Percentiles rank a stretch among this genome's conserved stretches.
phyloP scores from a whole-genome alignment of 202 grass and related monocot genomes.

The Cymbopogon flexuosus region DNA sequence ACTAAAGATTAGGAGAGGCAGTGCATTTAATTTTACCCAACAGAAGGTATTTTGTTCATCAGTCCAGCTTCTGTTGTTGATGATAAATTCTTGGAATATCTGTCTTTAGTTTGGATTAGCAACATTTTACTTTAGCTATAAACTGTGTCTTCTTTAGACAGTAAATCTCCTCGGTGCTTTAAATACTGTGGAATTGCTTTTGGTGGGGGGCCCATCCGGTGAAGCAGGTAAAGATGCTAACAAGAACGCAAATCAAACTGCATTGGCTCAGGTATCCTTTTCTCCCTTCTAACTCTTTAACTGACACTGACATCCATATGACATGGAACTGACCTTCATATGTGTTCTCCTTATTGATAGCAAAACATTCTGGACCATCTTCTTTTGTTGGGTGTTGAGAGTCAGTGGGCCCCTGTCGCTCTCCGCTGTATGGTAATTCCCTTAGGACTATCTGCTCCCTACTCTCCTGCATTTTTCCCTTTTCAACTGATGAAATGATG shows the following conservation, averaged over 20 bases:
- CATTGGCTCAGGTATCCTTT: constrained; percentile 76
- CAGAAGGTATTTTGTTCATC: constrained; percentile 65
- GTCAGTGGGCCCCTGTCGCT: constrained; percentile 89
- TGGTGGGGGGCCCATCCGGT: constrained; percentile 50
- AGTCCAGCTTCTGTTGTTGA: constrained; percentile 16
- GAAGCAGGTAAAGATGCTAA: constrained; percentile 75
- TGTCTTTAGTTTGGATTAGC: constrained; percentile 18
- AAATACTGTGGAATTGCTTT: constrained; percentile 90
- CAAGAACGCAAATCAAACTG: constrained; percentile 87
- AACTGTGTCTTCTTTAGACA: constrained; percentile 71
- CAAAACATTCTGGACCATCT: constrained; percentile 94
- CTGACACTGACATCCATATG: not conserved
- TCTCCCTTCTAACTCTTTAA: constrained; percentile 20
- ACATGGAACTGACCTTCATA: constrained; percentile 35
- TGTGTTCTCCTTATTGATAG: constrained; percentile 47
- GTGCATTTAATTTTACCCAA: constrained; percentile 98
- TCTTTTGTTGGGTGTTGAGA: constrained; percentile 81
- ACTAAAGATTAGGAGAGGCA: constrained; percentile 93
- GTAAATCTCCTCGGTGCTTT: constrained; percentile 92
- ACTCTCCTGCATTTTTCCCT: constrained; percentile 8
- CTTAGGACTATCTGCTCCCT: constrained; percentile 8
- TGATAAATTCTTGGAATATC: constrained; percentile 18
- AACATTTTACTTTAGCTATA: constrained; percentile 33
- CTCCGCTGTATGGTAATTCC: constrained; percentile 82
- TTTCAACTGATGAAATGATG: not conserved